Conservation (phyloP, 768 basidiomycete genomes). For the Lactarius quietus region DNA sequence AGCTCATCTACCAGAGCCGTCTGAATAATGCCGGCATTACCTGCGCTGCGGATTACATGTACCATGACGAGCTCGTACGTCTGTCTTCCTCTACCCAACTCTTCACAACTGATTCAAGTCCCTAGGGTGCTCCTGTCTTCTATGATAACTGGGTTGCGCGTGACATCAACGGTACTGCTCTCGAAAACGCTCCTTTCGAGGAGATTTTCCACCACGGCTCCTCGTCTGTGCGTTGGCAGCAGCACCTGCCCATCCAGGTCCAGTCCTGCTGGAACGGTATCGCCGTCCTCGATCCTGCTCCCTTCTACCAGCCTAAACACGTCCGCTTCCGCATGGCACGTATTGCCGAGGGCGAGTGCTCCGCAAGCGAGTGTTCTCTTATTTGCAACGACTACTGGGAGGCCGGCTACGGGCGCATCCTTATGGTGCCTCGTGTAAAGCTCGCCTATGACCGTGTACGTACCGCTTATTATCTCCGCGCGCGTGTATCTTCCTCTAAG, state of each 20-base stretch:
- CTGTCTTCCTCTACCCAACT: not conserved
- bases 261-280: slow-evolving; percentile 99
- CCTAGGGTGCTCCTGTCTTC: slow-evolving; percentile 80
- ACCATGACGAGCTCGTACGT: slow-evolving; percentile 87
- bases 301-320: slow-evolving; percentile 88
- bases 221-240: slow-evolving; percentile 78
- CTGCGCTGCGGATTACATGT: slow-evolving; percentile 99
- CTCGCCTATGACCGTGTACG: slow-evolving; percentile 88
- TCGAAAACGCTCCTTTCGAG: slow-evolving; percentile 98
- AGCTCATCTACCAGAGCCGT: slow-evolving; percentile 94
- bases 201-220: slow-evolving; percentile 82
- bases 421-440: slow-evolving; percentile 98
- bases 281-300: slow-evolving; percentile 91
- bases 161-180: slow-evolving; percentile 96
- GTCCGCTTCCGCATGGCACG: slow-evolving; percentile 95
- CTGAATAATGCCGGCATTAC: slow-evolving; percentile 96
- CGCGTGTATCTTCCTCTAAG: not conserved
- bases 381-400: slow-evolving; percentile 99
- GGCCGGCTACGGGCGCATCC: slow-evolving; percentile 90
- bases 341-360: slow-evolving; percentile 86
- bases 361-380: slow-evolving; percentile 91
- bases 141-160: slow-evolving; percentile 99
- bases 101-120: slow-evolving; percentile 1
- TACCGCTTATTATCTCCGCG: slow-evolving; percentile 1
- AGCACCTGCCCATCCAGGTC: slow-evolving; percentile 91